phyloP scores from a whole-genome alignment of 805 yeast species.

The Wickerhamiella siamensis region DNA sequence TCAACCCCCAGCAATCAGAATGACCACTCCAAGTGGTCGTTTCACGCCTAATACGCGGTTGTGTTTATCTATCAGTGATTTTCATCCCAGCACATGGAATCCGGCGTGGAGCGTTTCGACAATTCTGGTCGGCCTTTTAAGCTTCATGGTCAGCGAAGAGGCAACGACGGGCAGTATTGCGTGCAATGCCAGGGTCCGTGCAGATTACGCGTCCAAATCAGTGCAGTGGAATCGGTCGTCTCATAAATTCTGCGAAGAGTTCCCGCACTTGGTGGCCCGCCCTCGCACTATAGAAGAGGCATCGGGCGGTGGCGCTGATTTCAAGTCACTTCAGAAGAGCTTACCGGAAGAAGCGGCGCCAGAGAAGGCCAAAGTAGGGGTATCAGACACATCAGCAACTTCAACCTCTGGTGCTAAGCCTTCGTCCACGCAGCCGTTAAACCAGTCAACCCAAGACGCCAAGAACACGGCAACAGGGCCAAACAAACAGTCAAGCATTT shows the following conservation, averaged over 20 bases:
- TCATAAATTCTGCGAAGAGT: slow-evolving; percentile 42
- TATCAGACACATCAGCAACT: too few species aligned
- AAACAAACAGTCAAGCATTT: neutral
- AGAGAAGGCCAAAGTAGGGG: too few species aligned
- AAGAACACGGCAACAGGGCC: too few species aligned
- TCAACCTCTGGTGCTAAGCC: too few species aligned
- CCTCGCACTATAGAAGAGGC: neutral
- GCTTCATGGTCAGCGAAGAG: slow-evolving; percentile 80
- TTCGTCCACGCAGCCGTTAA: too few species aligned
- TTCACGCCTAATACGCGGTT: slow-evolving; percentile 63
- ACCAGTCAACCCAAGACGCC: too few species aligned
- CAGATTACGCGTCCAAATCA: slow-evolving; percentile 41
- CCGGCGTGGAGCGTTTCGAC: slow-evolving; percentile 89
- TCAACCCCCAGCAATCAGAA: slow-evolving; percentile 80
- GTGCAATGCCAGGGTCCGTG: slow-evolving; percentile 45
- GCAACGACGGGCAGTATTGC: slow-evolving; percentile 62
- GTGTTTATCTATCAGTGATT: slow-evolving; percentile 78
- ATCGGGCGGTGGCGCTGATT: neutral
- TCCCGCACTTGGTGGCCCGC: slow-evolving; percentile 46
- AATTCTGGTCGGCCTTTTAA: slow-evolving; percentile 66
- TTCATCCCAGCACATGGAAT: slow-evolving; percentile 84
- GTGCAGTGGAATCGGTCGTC: slow-evolving; percentile 39
- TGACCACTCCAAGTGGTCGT: slow-evolving; percentile 83
- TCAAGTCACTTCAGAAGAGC: too few species aligned
- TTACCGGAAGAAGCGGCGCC: too few species aligned